phyloP scores from a whole-genome alignment of 768 basidiomycete species.

The Albatrellus ellisii region DNA sequence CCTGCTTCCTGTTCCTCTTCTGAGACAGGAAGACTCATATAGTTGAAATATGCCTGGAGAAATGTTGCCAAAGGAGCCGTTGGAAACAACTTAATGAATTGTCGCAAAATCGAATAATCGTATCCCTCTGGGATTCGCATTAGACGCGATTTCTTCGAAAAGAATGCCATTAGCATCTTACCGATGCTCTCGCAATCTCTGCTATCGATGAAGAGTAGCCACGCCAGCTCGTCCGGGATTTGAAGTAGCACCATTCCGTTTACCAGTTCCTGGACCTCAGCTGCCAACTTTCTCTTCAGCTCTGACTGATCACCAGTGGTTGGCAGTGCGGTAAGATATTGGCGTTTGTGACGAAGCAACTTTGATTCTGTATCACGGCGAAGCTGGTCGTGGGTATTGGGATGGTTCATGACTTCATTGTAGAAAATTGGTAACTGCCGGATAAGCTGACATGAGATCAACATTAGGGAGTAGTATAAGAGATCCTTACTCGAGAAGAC shows the following conservation, averaged over 20 bases:
- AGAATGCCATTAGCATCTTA: constrained; percentile 23
- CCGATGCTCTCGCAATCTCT: constrained; percentile 55
- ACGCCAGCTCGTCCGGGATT: constrained; percentile 71
- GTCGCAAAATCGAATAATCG: constrained; percentile 38
- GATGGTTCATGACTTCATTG: constrained; percentile 71
- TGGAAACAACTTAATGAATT: constrained; percentile 59
- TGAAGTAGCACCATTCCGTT: constrained; percentile 64
- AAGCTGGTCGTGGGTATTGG: constrained; percentile 63
- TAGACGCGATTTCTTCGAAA: constrained; percentile 4
- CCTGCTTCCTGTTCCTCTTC: constrained; percentile 28
- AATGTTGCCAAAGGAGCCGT: constrained; percentile 38
- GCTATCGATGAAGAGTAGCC: constrained; percentile 67
- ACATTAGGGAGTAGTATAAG: neutral
- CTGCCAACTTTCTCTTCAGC: constrained; percentile 34
- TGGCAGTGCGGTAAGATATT: constrained; percentile 50
- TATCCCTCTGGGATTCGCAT: constrained; percentile 38
- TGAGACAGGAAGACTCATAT: constrained; percentile 32
- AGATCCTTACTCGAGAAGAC: constrained; percentile 38
- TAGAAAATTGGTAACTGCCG: constrained; percentile 62
- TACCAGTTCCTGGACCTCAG: constrained; percentile 59
- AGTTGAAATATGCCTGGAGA: constrained; percentile 56
- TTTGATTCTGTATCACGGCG: constrained; percentile 69
- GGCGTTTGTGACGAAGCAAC: constrained; percentile 50
- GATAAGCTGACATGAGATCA: constrained; percentile 6
- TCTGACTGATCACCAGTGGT: constrained; percentile 17